Conservation (phyloP, 2,329 filamentous ascomycete species). For the Sclerotinia sclerotiorum region DNA sequence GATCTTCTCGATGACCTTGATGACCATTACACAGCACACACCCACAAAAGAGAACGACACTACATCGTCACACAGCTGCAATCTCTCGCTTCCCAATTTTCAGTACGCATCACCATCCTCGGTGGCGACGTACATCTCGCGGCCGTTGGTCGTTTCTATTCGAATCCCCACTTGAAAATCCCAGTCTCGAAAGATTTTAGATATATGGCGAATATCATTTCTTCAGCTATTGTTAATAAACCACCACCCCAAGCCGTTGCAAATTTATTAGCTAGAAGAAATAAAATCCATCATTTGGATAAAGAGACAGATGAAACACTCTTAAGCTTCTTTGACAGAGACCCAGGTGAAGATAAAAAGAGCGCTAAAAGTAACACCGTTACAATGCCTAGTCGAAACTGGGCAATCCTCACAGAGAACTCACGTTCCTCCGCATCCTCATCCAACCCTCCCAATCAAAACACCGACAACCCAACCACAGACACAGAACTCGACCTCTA, state of each 20-base stretch:
- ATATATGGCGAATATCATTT: conserved; percentile 94
- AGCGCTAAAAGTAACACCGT: conserved; percentile 74
- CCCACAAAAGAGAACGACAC: conserved; percentile 86
- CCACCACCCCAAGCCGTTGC: conserved; percentile 85
- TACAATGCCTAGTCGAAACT: conserved; percentile 92
- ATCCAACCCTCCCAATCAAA: conserved; percentile 24
- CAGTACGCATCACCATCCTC: conserved; percentile 85
- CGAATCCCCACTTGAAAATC: conserved; percentile 75
- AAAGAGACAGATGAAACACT: conserved; percentile 85
- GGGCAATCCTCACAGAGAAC: conserved; percentile 87
- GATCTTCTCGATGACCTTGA: conserved; percentile 91
- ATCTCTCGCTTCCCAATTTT: conserved; percentile 78
- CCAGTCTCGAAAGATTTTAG: conserved; percentile 80
- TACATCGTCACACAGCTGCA: conserved; percentile 79
- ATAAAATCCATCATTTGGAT: conserved; percentile 74
- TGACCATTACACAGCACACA: conserved; percentile 91
- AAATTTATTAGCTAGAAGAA: conserved; percentile 85
- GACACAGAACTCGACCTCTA: background rate
- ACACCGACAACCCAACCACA: conserved; percentile 17
- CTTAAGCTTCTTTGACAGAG: conserved; percentile 86
- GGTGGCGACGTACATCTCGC: conserved; percentile 93
- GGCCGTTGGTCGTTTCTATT: conserved; percentile 92
- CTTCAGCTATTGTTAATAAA: conserved; percentile 93
- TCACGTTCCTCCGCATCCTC: conserved; percentile 50
- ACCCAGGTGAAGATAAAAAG: conserved; percentile 76